These are phyloP conservation scores for Linum trigynum DNA, from an alignment of 345 rosid species.

Conservation along the genomic window DNA sequence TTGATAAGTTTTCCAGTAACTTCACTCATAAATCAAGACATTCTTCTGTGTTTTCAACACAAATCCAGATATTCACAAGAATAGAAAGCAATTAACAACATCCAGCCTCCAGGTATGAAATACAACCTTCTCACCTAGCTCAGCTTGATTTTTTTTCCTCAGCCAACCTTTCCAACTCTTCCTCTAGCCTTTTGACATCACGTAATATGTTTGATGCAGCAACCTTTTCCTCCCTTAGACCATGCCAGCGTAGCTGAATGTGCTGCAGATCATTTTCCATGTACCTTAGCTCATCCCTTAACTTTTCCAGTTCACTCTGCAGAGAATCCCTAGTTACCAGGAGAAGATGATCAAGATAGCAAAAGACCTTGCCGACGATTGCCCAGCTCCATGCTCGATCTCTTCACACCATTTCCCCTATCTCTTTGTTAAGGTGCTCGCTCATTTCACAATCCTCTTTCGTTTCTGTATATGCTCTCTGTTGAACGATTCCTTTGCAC, in stretches of 20 bases:
- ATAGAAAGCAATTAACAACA: too few species aligned
- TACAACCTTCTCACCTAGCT: conserved; percentile 67
- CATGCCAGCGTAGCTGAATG: conserved; percentile 68
- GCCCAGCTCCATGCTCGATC: conserved; percentile 43
- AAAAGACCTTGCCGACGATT: conserved; percentile 33
- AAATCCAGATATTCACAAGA: too few species aligned
- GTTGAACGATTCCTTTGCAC: background rate
- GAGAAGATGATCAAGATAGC: background rate
- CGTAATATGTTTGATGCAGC: conserved; percentile 48
- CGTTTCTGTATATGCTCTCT: background rate
- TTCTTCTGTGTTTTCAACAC: too few species aligned
- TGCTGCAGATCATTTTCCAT: conserved; percentile 70
- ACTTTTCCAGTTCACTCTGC: conserved; percentile 55
- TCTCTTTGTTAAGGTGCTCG: conserved; percentile 32
- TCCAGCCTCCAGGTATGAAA: conserved; percentile 4
- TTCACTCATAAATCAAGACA: too few species aligned
- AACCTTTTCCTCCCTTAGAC: conserved; percentile 62
- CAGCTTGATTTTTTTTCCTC: conserved; percentile 76
- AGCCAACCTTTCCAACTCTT: conserved; percentile 65
- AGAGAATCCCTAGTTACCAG: conserved; percentile 52
- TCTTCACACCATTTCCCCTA: conserved; percentile 21
- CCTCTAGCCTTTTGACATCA: conserved; percentile 60
- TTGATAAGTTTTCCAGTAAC: too few species aligned
- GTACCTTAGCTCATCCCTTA: conserved; percentile 61
- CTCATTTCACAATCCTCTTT: background rate